Percentiles rank a stretch among this genome's conserved stretches.
phyloP scores from a whole-genome alignment of 805 yeast genomes.

The Huiozyma sinensis region DNA sequence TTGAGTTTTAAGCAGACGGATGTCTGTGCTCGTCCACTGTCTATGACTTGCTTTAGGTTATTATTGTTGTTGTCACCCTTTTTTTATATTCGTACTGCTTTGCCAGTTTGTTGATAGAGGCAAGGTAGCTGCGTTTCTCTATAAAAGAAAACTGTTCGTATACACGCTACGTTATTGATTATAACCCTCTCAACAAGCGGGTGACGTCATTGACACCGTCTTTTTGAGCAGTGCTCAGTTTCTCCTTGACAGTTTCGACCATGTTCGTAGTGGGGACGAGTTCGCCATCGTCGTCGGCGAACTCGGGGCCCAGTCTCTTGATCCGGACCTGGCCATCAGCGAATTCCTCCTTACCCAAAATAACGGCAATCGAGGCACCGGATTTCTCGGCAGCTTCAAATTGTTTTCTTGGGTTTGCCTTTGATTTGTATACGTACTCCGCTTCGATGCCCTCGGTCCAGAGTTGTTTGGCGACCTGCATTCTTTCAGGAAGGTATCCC shows the following conservation, averaged over 20 bases:
- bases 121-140: not conserved
- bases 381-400: conserved; percentile 95
- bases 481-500: conserved; percentile 86
- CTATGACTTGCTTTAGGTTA: no score
- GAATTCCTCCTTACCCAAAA: conserved; percentile 90
- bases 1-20: no score
- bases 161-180: conserved; percentile 5
- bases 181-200: conserved; percentile 49
- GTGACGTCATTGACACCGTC: conserved; percentile 57
- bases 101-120: not conserved
- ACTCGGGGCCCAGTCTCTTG: conserved; percentile 83
- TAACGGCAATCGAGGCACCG: conserved; percentile 84
- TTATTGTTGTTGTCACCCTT: no score
- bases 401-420: conserved; percentile 91
- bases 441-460: conserved; percentile 87
- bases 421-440: conserved; percentile 84
- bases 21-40: no score
- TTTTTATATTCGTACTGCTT: not conserved
- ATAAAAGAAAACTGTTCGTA: not conserved
- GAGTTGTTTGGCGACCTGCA: conserved; percentile 68
- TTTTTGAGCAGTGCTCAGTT: conserved; percentile 38
- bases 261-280: conserved; percentile 54
- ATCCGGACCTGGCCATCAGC: conserved; percentile 69
- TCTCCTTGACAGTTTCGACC: conserved; percentile 40
- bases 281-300: conserved; percentile 78